A percentile compares a stretch with the other conserved stretches of the same genome.
Evolutionary conservation across 345 rosid genomes (phyloP).

Genomic region (Euphorbia tirucalli): DNA sequence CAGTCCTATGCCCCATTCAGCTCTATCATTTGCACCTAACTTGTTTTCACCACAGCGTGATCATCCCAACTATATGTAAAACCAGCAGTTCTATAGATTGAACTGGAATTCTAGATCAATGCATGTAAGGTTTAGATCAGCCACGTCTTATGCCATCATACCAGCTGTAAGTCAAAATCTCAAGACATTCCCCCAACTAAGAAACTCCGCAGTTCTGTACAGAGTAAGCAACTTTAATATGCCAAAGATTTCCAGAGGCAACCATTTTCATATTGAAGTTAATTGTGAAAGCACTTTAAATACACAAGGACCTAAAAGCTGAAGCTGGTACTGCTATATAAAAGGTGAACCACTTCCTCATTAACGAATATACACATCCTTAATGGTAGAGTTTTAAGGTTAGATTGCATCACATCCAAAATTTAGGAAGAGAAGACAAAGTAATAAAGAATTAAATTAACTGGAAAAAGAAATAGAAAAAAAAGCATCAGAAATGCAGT

Average conservation of each 20-base stretch:
- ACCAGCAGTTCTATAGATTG: no score
- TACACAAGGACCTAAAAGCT: not conserved
- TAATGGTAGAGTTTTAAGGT: no score
- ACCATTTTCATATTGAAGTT: no score
- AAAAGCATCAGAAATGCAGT: not conserved
- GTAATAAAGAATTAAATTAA: not conserved
- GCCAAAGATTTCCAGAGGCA: not conserved
- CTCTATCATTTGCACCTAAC: no score
- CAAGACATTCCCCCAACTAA: not conserved
- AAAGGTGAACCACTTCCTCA: not conserved
- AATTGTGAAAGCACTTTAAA: not conserved
- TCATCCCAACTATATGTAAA: no score
- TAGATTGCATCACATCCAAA: no score
- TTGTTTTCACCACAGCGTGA: no score
- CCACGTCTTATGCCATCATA: not conserved
- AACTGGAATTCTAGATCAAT: no score
- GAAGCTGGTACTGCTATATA: not conserved
- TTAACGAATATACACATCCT: not conserved
- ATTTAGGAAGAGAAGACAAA: not conserved
- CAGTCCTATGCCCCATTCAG: no score
- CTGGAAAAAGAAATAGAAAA: not conserved
- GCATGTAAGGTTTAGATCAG: no score
- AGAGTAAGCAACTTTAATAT: not conserved
- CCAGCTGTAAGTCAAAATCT: not conserved
- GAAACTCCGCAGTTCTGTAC: not conserved